These are phyloP conservation scores for Xylariaceae sp. DNA, from an alignment of 2,329 filamentous ascomycete genomes.

Conservation along the genomic window DNA sequence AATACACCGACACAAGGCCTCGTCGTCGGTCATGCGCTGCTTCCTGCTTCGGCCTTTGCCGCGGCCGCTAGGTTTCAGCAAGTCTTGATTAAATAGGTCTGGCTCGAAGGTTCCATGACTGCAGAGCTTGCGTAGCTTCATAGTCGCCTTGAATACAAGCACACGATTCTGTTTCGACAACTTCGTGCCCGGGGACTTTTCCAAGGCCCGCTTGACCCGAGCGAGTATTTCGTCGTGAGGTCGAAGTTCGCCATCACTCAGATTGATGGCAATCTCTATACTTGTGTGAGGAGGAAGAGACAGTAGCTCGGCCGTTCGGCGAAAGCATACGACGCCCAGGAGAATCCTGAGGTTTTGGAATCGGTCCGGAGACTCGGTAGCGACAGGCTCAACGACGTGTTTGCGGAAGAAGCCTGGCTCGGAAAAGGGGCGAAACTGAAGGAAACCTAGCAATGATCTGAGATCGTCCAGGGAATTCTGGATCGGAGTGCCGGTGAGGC, in stretches of 20 bases:
- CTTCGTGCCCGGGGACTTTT: neutral
- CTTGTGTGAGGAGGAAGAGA: slow-evolving; percentile 1
- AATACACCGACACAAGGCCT: slow-evolving; percentile 1
- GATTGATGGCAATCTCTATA: neutral
- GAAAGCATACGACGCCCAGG: slow-evolving; percentile 5
- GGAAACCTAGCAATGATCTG: slow-evolving; percentile 2
- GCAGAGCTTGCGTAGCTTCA: slow-evolving; percentile 4
- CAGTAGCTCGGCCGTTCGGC: slow-evolving; percentile 4
- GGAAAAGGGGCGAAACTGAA: neutral
- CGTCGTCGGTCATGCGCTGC: no score
- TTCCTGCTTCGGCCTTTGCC: no score
- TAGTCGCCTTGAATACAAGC: slow-evolving; percentile 3
- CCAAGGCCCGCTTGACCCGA: slow-evolving; percentile 1
- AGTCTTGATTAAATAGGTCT: no score
- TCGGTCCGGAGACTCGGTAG: neutral
- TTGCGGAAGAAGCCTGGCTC: slow-evolving; percentile 4
- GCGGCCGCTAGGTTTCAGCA: no score
- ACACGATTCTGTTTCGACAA: slow-evolving; percentile 1
- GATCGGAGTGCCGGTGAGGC: slow-evolving; percentile 7
- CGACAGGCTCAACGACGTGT: slow-evolving; percentile 8
- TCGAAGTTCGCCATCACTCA: slow-evolving; percentile 1
- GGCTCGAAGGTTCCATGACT: slow-evolving; percentile 5
- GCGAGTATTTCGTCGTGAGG: slow-evolving; percentile 4
- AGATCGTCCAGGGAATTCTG: slow-evolving; percentile 6
- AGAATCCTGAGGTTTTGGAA: slow-evolving; percentile 2